Conservation (phyloP, 2,329 filamentous ascomycete genomes). For the Monosporascus ibericus region DNA sequence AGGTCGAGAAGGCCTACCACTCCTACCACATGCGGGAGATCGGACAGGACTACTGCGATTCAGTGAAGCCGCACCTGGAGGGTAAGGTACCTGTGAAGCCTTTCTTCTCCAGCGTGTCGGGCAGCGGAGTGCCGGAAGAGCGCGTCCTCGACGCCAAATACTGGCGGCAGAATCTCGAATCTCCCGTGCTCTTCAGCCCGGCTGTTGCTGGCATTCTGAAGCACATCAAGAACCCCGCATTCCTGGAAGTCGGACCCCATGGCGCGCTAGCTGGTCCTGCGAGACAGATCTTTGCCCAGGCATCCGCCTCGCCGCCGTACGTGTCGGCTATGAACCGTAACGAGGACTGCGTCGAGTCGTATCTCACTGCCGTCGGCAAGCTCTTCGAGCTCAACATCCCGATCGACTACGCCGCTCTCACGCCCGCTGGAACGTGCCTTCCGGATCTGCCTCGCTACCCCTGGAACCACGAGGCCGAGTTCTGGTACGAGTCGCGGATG, state of each 20-base stretch:
- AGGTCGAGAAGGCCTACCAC: slow-evolving; percentile 14
- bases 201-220: slow-evolving; percentile 10
- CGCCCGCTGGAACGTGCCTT: slow-evolving; percentile 7
- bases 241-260: slow-evolving; percentile 21
- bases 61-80: slow-evolving; percentile 4
- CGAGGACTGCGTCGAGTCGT: slow-evolving; percentile 3
- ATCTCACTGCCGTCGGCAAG: slow-evolving; percentile 11
- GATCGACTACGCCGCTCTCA: slow-evolving; percentile 6
- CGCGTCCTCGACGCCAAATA: slow-evolving; percentile 8
- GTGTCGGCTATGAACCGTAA: slow-evolving; percentile 8
- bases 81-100: slow-evolving; percentile 5
- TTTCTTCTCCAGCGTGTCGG: slow-evolving; percentile 18
- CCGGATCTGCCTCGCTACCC: slow-evolving; percentile 16
- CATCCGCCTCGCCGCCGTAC: slow-evolving; percentile 5
- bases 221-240: slow-evolving; percentile 4
- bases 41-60: slow-evolving; percentile 8
- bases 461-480: slow-evolving; percentile 12
- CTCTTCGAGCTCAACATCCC: slow-evolving; percentile 6
- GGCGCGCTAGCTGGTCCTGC: slow-evolving; percentile 14
- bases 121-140: slow-evolving; percentile 2
- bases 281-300: slow-evolving; percentile 10
- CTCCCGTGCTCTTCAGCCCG: slow-evolving; percentile 8
- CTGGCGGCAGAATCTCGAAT: slow-evolving; percentile 8
- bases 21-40: slow-evolving; percentile 14
- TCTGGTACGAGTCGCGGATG: slow-evolving; percentile 16